These are phyloP conservation scores for Suillus variegatus DNA, from an alignment of 768 basidiomycete species.

Conservation along the genomic window DNA sequence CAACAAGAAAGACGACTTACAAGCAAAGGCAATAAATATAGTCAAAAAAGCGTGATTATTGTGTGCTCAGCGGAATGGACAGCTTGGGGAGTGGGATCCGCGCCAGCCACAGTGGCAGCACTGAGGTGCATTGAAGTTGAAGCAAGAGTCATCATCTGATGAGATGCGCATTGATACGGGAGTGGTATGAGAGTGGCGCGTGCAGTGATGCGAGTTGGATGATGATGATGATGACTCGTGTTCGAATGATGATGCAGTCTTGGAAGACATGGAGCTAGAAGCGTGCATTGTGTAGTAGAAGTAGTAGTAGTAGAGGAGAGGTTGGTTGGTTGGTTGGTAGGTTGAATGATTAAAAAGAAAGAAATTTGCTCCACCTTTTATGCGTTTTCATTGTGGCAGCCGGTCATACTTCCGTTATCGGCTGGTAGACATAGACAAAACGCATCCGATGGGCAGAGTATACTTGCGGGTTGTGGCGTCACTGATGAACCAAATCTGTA, in stretches of 20 bases:
- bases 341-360: not conserved
- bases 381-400: conserved; percentile 25
- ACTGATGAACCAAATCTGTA: conserved; percentile 32
- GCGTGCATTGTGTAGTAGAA: conserved; percentile 19
- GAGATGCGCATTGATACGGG: conserved; percentile 26
- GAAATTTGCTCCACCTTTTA: conserved; percentile 24
- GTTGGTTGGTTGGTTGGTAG: conserved; percentile 1
- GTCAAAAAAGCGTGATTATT: conserved; percentile 12
- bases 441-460: conserved; percentile 29
- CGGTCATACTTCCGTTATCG: conserved; percentile 38
- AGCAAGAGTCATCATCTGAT: conserved; percentile 29
- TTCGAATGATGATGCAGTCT: conserved; percentile 11
- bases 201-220: conserved; percentile 7
- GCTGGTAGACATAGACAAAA: conserved; percentile 34
- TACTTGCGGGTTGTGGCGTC: conserved; percentile 37
- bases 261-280: conserved; percentile 14
- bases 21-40: conserved; percentile 31
- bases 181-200: conserved; percentile 17
- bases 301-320: too few relatives aligned
- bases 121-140: conserved; percentile 64
- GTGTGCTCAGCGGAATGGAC: conserved; percentile 59
- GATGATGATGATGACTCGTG: conserved; percentile 10
- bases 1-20: conserved; percentile 19
- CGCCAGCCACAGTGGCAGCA: conserved; percentile 81
- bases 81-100: conserved; percentile 56